Base-by-base conservation (phyloP, 495 filamentous ascomycete species). In the Tuber brumale region DNA sequence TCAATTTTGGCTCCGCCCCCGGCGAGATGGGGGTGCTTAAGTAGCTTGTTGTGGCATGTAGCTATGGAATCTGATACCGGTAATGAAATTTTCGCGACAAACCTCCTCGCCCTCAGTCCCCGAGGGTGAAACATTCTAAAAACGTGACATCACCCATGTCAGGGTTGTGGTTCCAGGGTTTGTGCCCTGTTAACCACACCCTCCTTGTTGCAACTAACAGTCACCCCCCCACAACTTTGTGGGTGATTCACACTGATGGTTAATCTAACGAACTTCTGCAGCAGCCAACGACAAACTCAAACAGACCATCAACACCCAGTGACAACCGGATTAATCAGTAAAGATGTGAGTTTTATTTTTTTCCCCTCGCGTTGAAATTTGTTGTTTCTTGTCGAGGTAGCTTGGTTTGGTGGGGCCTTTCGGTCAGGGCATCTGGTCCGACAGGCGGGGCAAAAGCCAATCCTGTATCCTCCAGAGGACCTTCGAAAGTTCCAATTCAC, bases 301-400 rank as follows among this genome's bases (percentile, higher is more conserved):
- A 31, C 57, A 37, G 73, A 75, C 43, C 46, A 76, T 39, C 78
- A 79, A 69, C 77, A 73, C 70, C 73, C 61, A 77, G 77, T 75
- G 77, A 78, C 66, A 74, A 70, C 71, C 45, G 31, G 77, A 74
- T 66, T 75, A 71, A 79, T 71, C 44, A 80, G 76, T 76, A 70
- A 80, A 80, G 66, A 80, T 80, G 78, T 80, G 78, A 79, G 78
- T 80, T 31, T 80, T n/a, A 71, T 76, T 70, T 45, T 23, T 76
- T 76, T 77, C 75, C 73, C 39, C 75, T 66, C 57, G 37, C 41
- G n/a, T 79, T 44, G 41, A 45, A 46, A 75, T 79, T 73, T 35
- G 43, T 69, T 69, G 48, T 77, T 44, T 37, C 70, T 57, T 70
- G 18, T 5, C n/a, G 39, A 37, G 61, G 39, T 66, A 39, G 7